phyloP scores from a whole-genome alignment of 2,329 filamentous ascomycete genomes.

The Zasmidium cellare region DNA sequence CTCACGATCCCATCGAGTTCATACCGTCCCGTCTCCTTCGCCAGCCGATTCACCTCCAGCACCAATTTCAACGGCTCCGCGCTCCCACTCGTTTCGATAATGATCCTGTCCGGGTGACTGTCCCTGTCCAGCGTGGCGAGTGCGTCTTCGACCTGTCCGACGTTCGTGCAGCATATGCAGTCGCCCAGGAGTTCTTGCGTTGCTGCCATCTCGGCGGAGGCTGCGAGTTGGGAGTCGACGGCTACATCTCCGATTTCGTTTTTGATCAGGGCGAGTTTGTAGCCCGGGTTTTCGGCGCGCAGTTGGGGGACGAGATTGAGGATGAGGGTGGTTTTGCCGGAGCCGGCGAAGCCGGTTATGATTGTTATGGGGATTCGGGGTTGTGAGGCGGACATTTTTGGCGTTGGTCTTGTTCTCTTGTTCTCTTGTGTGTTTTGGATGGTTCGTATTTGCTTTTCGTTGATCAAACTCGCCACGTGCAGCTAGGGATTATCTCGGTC shows the following conservation, averaged over 20 bases:
- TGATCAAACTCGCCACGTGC: no score
- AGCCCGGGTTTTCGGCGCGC: slow-evolving; percentile 77
- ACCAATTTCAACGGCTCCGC: slow-evolving; percentile 82
- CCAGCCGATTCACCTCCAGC: slow-evolving; percentile 82
- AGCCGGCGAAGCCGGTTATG: slow-evolving; percentile 92
- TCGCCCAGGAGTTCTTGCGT: slow-evolving; percentile 93
- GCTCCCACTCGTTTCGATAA: slow-evolving; percentile 89
- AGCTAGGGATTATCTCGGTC: no score
- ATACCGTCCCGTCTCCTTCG: slow-evolving; percentile 68
- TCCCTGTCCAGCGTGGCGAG: slow-evolving; percentile 69
- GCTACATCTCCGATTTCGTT: slow-evolving; percentile 97
- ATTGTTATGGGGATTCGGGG: slow-evolving; percentile 79
- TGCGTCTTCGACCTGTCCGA: slow-evolving; percentile 82
- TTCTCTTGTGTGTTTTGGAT: background rate
- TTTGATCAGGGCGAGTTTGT: slow-evolving; percentile 91
- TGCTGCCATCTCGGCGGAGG: slow-evolving; percentile 78
- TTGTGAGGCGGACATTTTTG: background rate
- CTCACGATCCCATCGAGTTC: slow-evolving; percentile 83
- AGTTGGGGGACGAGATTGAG: slow-evolving; percentile 93
- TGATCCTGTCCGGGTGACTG: slow-evolving; percentile 73
- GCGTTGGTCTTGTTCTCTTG: background rate
- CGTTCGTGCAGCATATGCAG: slow-evolving; percentile 98
- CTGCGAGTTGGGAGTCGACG: slow-evolving; percentile 87
- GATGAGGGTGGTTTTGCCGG: slow-evolving; percentile 93
- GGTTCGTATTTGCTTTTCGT: background rate